These are phyloP conservation scores for Pseudisothecium myosuroides DNA, from an alignment of 225 moss, liverwort and hornwort species.

Conservation along the genomic window DNA sequence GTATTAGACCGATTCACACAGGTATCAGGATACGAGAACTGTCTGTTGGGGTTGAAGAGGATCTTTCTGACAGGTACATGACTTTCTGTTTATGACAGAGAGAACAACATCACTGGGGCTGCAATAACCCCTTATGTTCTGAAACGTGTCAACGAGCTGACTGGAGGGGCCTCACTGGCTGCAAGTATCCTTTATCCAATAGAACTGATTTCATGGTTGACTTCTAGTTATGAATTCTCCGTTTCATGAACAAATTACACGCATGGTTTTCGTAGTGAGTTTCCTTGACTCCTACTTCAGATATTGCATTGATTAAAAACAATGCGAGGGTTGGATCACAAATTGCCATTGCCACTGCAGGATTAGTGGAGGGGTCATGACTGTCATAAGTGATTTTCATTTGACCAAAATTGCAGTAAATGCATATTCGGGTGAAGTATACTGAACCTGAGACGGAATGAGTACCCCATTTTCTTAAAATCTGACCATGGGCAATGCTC, in stretches of 20 bases:
- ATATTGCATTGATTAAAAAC: conserved; percentile 76
- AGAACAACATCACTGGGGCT: conserved; percentile 52
- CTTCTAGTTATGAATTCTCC: background rate
- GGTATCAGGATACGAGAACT: background rate
- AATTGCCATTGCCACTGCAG: conserved; percentile 33
- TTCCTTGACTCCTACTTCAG: conserved; percentile 34
- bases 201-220: background rate
- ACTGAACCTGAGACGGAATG: background rate
- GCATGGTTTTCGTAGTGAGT: background rate
- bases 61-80: background rate
- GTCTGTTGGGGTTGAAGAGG: background rate
- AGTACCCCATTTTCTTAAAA: background rate
- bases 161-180: conserved; percentile 64
- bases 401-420: background rate
- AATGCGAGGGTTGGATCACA: conserved; percentile 70
- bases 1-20: background rate
- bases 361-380: conserved; percentile 10
- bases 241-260: background rate
- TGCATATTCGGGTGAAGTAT: background rate
- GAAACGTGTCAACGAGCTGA: conserved; percentile 77
- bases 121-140: conserved; percentile 77
- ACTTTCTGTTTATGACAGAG: conserved; percentile 21
- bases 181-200: conserved; percentile 64
- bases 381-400: background rate
- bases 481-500: background rate